Percentiles rank a stretch among this genome's conserved stretches.
Evolutionary conservation across 768 basidiomycete genomes (phyloP).

Genomic region (Kondoa malvinella): DNA sequence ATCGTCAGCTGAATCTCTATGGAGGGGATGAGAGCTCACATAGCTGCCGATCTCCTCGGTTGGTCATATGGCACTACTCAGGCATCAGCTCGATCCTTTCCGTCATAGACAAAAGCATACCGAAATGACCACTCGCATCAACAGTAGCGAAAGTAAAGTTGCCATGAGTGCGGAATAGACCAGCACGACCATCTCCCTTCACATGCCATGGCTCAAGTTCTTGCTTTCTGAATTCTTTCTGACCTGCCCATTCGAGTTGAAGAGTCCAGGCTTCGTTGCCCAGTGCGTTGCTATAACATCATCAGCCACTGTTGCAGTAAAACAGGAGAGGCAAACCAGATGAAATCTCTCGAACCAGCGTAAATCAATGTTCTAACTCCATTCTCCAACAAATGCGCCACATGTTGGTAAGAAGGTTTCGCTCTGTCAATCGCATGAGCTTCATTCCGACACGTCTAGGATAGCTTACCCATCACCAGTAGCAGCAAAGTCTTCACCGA

Average conservation of each 20-base stretch:
- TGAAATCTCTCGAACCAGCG: slow-evolving; percentile 21
- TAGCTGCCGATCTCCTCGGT: too few species aligned
- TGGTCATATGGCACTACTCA: too few species aligned
- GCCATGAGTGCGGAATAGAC: slow-evolving; percentile 17
- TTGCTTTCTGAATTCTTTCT: slow-evolving; percentile 10
- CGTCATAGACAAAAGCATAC: not conserved
- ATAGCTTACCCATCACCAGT: slow-evolving; percentile 22
- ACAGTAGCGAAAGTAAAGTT: slow-evolving; percentile 26
- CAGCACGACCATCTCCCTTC: slow-evolving; percentile 15
- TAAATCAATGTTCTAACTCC: slow-evolving; percentile 21
- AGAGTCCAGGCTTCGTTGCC: slow-evolving; percentile 21
- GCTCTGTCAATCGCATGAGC: not conserved
- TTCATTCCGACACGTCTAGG: not conserved
- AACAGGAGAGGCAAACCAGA: slow-evolving; percentile 9
- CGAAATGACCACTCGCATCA: slow-evolving; percentile 22
- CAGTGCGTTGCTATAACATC: slow-evolving; percentile 7
- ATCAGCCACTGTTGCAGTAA: not conserved
- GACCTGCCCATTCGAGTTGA: slow-evolving; percentile 16
- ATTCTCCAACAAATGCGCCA: slow-evolving; percentile 21
- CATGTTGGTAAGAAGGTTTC: slow-evolving; percentile 18
- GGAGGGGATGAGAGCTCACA: too few species aligned
- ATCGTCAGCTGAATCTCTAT: too few species aligned
- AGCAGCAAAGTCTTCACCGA: slow-evolving; percentile 19
- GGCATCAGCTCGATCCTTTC: too few species aligned
- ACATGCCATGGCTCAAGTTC: slow-evolving; percentile 19